Evolutionary conservation across 768 basidiomycete genomes (phyloP).

Genomic region (Podaxis carcinomalis): DNA sequence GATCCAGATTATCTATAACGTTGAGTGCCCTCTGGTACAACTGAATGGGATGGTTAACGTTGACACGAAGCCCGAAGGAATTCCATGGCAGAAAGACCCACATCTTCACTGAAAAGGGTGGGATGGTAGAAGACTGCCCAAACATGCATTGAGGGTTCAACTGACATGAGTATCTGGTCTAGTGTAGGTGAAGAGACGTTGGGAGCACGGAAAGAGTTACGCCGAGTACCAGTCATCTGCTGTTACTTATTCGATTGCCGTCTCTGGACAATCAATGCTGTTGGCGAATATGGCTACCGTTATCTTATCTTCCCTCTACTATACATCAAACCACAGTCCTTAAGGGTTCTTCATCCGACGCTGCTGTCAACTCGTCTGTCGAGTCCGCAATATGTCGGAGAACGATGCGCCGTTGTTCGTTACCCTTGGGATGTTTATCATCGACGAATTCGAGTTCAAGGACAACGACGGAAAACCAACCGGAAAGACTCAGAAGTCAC

Average conservation of each 20-base stretch:
- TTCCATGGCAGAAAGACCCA: slow-evolving; percentile 20
- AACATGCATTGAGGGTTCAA: slow-evolving; percentile 32
- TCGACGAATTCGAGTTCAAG: slow-evolving; percentile 71
- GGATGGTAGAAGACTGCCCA: slow-evolving; percentile 41
- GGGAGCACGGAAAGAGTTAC: background rate
- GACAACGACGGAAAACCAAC: slow-evolving; percentile 54
- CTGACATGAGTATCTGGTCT: slow-evolving; percentile 5
- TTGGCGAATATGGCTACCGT: background rate
- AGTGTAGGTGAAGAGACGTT: background rate
- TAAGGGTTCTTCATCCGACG: background rate
- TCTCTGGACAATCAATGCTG: background rate
- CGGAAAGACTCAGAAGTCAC: slow-evolving; percentile 38
- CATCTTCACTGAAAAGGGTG: slow-evolving; percentile 36
- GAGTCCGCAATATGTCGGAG: slow-evolving; percentile 16
- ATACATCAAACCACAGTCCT: background rate
- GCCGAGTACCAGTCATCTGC: background rate
- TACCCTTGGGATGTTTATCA: slow-evolving; percentile 87
- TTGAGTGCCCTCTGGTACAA: slow-evolving; percentile 58
- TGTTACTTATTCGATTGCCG: background rate
- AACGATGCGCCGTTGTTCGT: slow-evolving; percentile 35
- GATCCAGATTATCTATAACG: slow-evolving; percentile 42
- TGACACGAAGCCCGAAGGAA: slow-evolving; percentile 9
- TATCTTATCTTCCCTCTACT: background rate
- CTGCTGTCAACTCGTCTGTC: background rate
- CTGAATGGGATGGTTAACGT: slow-evolving; percentile 29